Evolutionary conservation across 352 stramenopile species (phyloP).

Genomic region (Pythium aphanidermatum): DNA sequence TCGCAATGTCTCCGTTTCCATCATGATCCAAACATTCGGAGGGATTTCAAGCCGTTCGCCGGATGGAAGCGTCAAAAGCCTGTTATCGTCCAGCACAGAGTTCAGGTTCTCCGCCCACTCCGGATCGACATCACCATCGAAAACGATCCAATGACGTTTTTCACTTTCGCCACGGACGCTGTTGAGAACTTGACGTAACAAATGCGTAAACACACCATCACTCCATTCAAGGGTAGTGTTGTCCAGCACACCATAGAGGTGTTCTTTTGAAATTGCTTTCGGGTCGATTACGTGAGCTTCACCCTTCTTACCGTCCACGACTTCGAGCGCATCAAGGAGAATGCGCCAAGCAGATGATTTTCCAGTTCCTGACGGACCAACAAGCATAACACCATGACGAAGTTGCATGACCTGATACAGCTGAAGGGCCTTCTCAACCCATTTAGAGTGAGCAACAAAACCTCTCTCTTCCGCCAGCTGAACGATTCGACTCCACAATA

Average conservation of each 20-base stretch:
- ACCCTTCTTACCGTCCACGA: conserved; percentile 94
- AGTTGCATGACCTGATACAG: conserved; percentile 98
- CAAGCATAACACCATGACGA: conserved; percentile 98
- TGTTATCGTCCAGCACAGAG: conserved; percentile 99
- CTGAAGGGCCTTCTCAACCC: conserved; percentile 99
- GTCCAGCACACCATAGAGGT: conserved; percentile 98
- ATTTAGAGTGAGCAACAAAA: conserved; percentile 87
- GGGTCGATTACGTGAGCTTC: conserved; percentile 99
- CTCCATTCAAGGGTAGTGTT: conserved; percentile 99
- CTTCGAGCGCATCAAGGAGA: conserved; percentile 92
- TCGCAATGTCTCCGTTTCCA: conserved; percentile 98
- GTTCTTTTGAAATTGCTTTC: conserved; percentile 98
- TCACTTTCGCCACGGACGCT: conserved; percentile 97
- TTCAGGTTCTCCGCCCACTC: conserved; percentile 99
- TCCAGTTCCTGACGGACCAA: conserved; percentile 95
- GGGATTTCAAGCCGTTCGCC: conserved; percentile 98
- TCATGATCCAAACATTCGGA: conserved; percentile 99
- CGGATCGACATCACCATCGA: conserved; percentile 99
- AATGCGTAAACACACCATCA: conserved; percentile 98
- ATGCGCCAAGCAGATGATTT: conserved; percentile 95
- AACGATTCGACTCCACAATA: conserved; percentile 85
- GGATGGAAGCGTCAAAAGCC: conserved; percentile 97
- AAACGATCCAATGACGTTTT: conserved; percentile 98
- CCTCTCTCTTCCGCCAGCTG: conserved; percentile 88
- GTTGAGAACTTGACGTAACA: conserved; percentile 95